Conservation (phyloP, 306 rosid species). For the Corylus americana region DNA sequence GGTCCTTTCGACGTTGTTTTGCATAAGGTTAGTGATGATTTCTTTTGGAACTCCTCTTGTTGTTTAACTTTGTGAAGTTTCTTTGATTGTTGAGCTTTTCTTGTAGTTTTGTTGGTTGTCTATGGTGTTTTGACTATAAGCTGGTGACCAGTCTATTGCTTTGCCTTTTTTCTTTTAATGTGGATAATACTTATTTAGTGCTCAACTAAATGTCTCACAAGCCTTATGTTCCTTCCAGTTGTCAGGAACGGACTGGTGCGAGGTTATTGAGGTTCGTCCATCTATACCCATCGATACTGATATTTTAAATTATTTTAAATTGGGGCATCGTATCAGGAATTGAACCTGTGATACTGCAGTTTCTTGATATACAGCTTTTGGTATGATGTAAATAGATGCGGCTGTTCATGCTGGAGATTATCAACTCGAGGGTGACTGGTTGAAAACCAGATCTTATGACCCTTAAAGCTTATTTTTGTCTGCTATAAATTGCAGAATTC, state of each 20-base stretch:
- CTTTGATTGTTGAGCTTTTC: background rate
- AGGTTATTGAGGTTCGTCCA: background rate
- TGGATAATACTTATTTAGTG: background rate
- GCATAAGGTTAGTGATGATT: conserved; percentile 13
- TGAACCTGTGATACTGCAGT: background rate
- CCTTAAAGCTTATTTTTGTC: conserved; percentile 35
- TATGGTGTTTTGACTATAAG: background rate
- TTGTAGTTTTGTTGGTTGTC: background rate
- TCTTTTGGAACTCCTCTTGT: background rate
- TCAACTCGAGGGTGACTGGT: background rate
- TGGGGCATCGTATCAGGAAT: background rate
- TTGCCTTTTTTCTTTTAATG: background rate
- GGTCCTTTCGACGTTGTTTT: conserved; percentile 14
- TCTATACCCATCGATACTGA: background rate
- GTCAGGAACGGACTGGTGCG: conserved; percentile 7
- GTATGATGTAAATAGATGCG: background rate
- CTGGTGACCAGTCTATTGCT: background rate
- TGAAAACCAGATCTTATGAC: background rate
- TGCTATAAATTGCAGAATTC: conserved; percentile 48
- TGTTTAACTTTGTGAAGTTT: background rate
- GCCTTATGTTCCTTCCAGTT: conserved; percentile 11
- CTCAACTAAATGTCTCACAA: conserved; percentile 9
- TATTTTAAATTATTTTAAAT: background rate
- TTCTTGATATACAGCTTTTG: background rate
- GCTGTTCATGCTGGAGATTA: background rate